phyloP scores from a whole-genome alignment of 768 basidiomycete species.

The Mycena maculata region DNA sequence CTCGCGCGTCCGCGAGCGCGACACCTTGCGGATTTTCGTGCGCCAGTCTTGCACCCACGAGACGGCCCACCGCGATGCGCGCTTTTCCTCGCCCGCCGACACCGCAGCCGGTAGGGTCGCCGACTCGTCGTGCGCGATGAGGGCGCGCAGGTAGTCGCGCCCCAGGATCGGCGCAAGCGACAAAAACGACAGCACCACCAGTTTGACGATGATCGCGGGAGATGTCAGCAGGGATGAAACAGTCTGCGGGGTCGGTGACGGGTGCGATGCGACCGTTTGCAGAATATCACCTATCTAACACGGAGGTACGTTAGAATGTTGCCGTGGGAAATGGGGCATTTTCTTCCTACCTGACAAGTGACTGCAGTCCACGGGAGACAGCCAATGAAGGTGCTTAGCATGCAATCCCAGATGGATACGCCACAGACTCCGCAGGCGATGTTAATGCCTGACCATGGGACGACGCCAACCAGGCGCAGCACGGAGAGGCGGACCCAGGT shows the following conservation, averaged over 20 bases:
- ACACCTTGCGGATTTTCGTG: constrained; percentile 65
- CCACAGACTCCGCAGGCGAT: constrained; percentile 95
- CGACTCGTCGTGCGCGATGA: constrained; percentile 55
- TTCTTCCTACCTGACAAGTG: constrained; percentile 79
- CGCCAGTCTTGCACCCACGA: constrained; percentile 78
- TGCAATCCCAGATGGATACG: constrained; percentile 79
- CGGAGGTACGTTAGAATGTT: constrained; percentile 15
- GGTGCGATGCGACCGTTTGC: constrained; percentile 82
- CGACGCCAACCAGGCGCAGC: constrained; percentile 90
- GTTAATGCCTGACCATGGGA: constrained; percentile 98
- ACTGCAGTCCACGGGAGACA: constrained; percentile 91
- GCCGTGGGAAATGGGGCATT: background rate
- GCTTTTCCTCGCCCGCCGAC: constrained; percentile 47
- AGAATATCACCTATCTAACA: constrained; percentile 86
- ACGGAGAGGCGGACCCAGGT: constrained; percentile 90
- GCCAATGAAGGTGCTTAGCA: constrained; percentile 86
- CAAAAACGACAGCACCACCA: constrained; percentile 83
- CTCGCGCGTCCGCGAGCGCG: constrained; percentile 61
- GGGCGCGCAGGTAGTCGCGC: constrained; percentile 69
- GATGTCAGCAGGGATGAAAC: constrained; percentile 88
- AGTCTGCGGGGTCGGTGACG: constrained; percentile 77
- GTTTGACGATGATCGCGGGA: constrained; percentile 85
- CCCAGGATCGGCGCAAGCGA: constrained; percentile 90
- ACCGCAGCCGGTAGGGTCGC: constrained; percentile 20
- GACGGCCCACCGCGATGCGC: constrained; percentile 57